Base-by-base conservation (phyloP, 495 filamentous ascomycete species). In the Recurvomyces mirabilis region DNA sequence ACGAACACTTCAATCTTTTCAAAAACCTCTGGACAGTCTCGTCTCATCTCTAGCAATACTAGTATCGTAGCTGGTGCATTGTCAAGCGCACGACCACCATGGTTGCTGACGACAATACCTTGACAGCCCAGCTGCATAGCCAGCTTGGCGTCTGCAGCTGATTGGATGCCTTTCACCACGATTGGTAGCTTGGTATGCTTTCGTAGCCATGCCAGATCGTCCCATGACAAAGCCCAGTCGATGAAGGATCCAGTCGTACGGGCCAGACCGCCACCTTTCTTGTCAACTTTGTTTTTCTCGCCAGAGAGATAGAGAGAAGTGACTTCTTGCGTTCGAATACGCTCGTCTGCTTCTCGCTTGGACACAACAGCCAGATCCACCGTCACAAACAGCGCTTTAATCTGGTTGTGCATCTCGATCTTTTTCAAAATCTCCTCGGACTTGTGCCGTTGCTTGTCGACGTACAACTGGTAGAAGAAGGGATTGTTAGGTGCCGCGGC, bases 381-480 rank as follows among this genome's bases (percentile, higher is more conserved):
- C 3, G 62, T 65, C 10, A 65, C 45, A 46, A 60, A 56, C 3
- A 65, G 32, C 18, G 61, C 62, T 39, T 58, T 58, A 36, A 59
- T 53, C 23, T 51, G 52, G 19, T 59, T 41, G 14, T 50, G 19
- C 4, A 14, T 15, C 10, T 40, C 25, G 13, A 57, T 22, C 14
- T 26, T 24, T 12, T 35, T 20, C 0, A 93, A 63, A 10, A 91
- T 64, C 0, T 60, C 65, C 36, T 77, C 81, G 5, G 44, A 43
- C 49, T 83, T 83, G 32, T 63, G 41, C 1, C 83, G 72, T 46
- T 84, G 70, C 31, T 75, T 76, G 60, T 89, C 80, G 40, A 91
- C 83, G 53, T 93, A 93, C 28, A 93, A 64, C 53, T 91, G 86
- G 53, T 87, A 80, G 66, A 87, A 87, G 53, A 84, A 72, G 30